Evolutionary conservation across 192 early-diverging fungal species (phyloP).

Genomic region (Coemansia sp.): DNA sequence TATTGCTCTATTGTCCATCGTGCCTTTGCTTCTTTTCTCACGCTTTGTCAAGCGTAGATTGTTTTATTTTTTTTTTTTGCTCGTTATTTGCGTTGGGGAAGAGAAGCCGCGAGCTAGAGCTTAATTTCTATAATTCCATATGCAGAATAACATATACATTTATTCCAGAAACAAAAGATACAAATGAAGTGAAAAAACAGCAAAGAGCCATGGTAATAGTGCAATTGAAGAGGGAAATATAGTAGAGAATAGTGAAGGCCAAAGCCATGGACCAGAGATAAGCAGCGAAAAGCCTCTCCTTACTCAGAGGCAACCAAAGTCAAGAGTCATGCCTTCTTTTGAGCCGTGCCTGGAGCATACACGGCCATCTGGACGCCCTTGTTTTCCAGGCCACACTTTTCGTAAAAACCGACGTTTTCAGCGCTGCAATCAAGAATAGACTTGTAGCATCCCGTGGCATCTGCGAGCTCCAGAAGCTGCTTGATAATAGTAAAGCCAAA

Average conservation of each 20-base stretch:
- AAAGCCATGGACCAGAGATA: no score
- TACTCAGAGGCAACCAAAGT: not conserved
- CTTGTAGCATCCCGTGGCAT: constrained; percentile 87
- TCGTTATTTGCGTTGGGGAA: not conserved
- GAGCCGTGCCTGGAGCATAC: constrained; percentile 42
- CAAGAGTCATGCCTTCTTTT: constrained; percentile 11
- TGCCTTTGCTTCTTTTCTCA: not conserved
- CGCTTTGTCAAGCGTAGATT: no score
- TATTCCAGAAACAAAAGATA: not conserved
- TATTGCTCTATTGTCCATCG: not conserved
- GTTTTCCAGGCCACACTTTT: constrained; percentile 79
- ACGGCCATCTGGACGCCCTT: constrained; percentile 75
- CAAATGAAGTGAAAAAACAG: not conserved
- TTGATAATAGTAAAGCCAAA: constrained; percentile 76
- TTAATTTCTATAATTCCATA: no score
- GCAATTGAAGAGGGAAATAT: not conserved
- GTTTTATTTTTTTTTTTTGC: no score
- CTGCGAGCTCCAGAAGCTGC: constrained; percentile 74
- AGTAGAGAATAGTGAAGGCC: not conserved
- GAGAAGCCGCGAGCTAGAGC: no score
- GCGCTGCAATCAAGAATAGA: constrained; percentile 67
- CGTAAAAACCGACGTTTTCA: constrained; percentile 86
- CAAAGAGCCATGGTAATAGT: no score
- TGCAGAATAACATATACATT: not conserved
- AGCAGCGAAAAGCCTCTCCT: no score